Evolutionary conservation across 495 filamentous ascomycete species (phyloP), one percentile per base, ranked within the genome.

Genomic region (Parachaetomium inaequale): DNA sequence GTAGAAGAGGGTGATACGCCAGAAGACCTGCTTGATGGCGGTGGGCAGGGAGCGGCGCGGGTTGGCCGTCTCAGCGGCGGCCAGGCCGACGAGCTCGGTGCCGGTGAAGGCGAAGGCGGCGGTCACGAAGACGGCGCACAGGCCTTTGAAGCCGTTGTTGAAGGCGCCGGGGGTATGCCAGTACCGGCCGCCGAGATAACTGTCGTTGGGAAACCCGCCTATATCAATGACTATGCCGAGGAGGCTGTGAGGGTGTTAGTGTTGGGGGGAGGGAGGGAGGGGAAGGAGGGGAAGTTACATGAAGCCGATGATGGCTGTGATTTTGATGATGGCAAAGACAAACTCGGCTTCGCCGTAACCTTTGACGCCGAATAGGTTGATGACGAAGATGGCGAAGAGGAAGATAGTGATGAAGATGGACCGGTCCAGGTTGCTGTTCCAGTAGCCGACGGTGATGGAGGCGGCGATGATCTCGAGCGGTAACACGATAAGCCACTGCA

Each of bases 321-420:
- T 83, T 75, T 98, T 98, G 74, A 96, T 77, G 21, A 90, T 78
- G 8, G 92, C 87, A 65, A 96, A 96, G 59, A 90, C 77, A 65
- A 96, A 96, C 70, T 96, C 92, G 3, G 91, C 92, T 74, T 96
- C 92, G 66, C 92, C 92, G 64, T 96, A 96, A 28, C 87, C 90
- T 64, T 87, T 86, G 40, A 96, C 89, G 50, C 91, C 91, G 60
- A 92, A 92, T 49, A 96, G 69, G 72, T 96, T 96, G 75, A 96
- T 93, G 4, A 72, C 61, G 43, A 95, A 79, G 59, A 96, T 91
- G 55, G 87, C 55, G 0, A 83, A 54, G 65, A 92, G 85, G 75
- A 96, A 95, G 56, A 96, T 81, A 17, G 88, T 82, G n/a, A 96
- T 88, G 81, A 91, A 98, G 21, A 89, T 86, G 43, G 88, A 88